Base-by-base conservation (phyloP, 2,329 filamentous ascomycete genomes). In the Trichoderma arundinaceum region DNA sequence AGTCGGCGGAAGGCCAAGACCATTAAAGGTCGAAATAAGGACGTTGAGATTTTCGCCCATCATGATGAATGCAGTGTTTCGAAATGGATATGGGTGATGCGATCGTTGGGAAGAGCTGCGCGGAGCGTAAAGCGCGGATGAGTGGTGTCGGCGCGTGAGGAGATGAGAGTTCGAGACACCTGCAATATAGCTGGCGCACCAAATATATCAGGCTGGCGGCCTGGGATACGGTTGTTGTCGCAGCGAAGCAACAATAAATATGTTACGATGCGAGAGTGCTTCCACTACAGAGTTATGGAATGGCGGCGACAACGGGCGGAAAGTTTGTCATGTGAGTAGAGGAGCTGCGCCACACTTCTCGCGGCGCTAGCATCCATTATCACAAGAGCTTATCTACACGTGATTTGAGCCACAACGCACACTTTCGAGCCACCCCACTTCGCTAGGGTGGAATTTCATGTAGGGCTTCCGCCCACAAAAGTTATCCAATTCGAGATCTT, bases 11-110 rank as follows among this genome's bases (percentile, higher is more conserved):
- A 97, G 85, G 53, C 90, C 89, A 17, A 96, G 85, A 69, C 94
- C 94, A 7, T 90, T 84, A 74, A 98, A 94, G 68, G 90, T 92
- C 71, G 92, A 90, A 68, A 99, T 82, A 66, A 98, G 86, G 69
- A 98, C 83, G 78, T 96, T 97, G 75, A 96, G 80, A 44, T 81
- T 44, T 15, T 60, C 46, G 63, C 52, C 63, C 70, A 62, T 39
- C 17, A 33, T 43, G 43, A 48, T 56, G 39, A 38, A 61, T 52
- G 46, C 10, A 9, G 4, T 51, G 44, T 48, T 28, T 38, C 13
- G 28, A 7, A 38, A 39, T 32, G 59, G 44, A 41, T 51, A 28
- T 33, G 41, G 41, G 17, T 51, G 9, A 44, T 56, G 56, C 46
- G 63, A 53, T 54, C 32, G 60, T 35, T 46, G 13, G 17, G 28